A percentile compares a stretch with the other conserved stretches of the same genome.
Conservation (phyloP, 257 asterid genomes). For the Nicotiana benthamiana region DNA sequence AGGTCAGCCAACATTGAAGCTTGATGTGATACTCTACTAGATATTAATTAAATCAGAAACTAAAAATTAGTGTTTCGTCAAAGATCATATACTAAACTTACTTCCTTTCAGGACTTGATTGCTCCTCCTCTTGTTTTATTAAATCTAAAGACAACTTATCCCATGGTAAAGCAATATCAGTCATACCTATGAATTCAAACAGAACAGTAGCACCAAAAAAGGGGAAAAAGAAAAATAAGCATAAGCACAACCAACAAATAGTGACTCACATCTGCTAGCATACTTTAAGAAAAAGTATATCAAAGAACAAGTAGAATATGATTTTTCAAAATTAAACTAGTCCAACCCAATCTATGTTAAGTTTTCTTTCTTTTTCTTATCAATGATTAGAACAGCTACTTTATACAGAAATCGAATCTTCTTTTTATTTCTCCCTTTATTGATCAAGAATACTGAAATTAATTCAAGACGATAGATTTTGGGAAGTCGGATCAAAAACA, state of each 20-base stretch:
- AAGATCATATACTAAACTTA: constrained; percentile 12
- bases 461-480: no score
- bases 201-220: background rate
- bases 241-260: background rate
- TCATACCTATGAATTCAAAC: background rate
- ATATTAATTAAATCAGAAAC: background rate
- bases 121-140: constrained; percentile 13
- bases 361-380: no score
- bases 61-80: background rate
- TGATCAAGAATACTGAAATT: no score
- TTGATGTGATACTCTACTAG: background rate
- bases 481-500: no score
- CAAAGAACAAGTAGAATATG: no score
- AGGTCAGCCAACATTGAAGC: background rate
- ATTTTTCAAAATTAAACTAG: no score
- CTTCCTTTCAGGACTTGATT: constrained; percentile 25
- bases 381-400: no score
- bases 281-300: no score
- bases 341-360: no score
- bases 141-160: constrained; percentile 39
- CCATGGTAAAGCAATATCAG: constrained; percentile 33
- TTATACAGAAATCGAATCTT: no score
- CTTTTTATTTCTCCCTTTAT: no score
- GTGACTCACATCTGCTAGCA: background rate
- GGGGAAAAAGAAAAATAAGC: background rate